These are phyloP conservation scores for Ganoderma lingzhi DNA, from an alignment of 1,284 basidiomycete genomes.

Conservation along the genomic window DNA sequence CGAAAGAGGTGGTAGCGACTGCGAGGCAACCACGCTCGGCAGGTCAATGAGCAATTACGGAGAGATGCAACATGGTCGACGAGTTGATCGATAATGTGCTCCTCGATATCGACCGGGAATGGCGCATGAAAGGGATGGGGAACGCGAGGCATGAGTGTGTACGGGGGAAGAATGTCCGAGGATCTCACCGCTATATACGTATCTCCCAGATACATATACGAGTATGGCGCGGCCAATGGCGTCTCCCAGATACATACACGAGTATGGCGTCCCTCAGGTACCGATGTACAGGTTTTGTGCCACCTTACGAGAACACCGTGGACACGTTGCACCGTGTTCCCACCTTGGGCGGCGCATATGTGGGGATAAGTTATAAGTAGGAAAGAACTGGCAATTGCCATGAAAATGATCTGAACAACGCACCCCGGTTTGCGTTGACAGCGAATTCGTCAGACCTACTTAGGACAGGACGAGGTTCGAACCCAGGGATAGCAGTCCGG, in stretches of 20 bases:
- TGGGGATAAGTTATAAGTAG: too few relatives aligned
- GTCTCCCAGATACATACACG: too few relatives aligned
- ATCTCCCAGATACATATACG: too few relatives aligned
- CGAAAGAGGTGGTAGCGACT: constrained; percentile 4
- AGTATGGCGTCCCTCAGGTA: background rate
- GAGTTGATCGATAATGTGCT: background rate
- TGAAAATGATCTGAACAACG: too few relatives aligned
- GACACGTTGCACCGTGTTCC: background rate
- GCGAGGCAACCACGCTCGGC: background rate
- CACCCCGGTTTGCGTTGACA: too few relatives aligned
- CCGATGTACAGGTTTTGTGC: background rate
- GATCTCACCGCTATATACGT: background rate
- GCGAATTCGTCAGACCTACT: too few relatives aligned
- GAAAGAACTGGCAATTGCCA: too few relatives aligned
- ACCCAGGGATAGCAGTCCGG: too few relatives aligned
- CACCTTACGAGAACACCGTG: background rate
- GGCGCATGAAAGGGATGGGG: background rate
- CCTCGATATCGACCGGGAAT: constrained; percentile 6
- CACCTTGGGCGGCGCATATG: background rate
- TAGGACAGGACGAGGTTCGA: too few relatives aligned
- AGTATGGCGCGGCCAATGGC: too few relatives aligned
- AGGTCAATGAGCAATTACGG: background rate
- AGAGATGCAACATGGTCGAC: background rate
- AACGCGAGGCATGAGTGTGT: background rate
- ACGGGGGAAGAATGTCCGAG: background rate